Conservation (phyloP, 805 yeast genomes). For the Candida nemodendra region DNA sequence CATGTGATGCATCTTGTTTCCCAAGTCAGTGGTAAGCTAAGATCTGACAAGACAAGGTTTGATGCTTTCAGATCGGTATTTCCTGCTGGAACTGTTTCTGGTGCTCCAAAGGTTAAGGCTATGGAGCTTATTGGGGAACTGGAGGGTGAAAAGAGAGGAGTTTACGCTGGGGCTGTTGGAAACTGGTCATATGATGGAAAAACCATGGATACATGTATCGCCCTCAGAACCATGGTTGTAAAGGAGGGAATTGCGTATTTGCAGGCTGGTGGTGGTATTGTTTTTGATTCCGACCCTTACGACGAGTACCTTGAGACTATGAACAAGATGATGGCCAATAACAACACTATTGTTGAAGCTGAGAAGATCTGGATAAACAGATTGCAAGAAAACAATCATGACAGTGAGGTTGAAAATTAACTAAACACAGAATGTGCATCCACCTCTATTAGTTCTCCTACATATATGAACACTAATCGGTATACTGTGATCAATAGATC, state of each 20-base stretch:
- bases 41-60: constrained; percentile 82
- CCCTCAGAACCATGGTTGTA: constrained; percentile 93
- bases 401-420: constrained; percentile 25
- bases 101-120: constrained; percentile 97
- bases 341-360: constrained; percentile 87
- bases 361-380: constrained; percentile 71
- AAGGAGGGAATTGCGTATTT: constrained; percentile 88
- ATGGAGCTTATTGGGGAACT: constrained; percentile 91
- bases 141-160: constrained; percentile 91
- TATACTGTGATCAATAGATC: too few species aligned
- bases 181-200: constrained; percentile 96
- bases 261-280: constrained; percentile 99
- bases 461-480: too few species aligned
- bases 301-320: constrained; percentile 96
- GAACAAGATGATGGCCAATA: constrained; percentile 96
- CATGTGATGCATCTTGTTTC: constrained; percentile 97
- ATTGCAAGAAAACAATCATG: constrained; percentile 24
- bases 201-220: constrained; percentile 97
- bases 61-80: constrained; percentile 97
- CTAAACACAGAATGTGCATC: too few species aligned
- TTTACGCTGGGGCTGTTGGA: constrained; percentile 98
- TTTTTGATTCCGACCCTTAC: constrained; percentile 88
- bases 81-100: constrained; percentile 99
- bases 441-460: too few species aligned
- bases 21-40: constrained; percentile 87